Conservation (phyloP, 2,329 filamentous ascomycete genomes). For the Cercospora sp. region DNA sequence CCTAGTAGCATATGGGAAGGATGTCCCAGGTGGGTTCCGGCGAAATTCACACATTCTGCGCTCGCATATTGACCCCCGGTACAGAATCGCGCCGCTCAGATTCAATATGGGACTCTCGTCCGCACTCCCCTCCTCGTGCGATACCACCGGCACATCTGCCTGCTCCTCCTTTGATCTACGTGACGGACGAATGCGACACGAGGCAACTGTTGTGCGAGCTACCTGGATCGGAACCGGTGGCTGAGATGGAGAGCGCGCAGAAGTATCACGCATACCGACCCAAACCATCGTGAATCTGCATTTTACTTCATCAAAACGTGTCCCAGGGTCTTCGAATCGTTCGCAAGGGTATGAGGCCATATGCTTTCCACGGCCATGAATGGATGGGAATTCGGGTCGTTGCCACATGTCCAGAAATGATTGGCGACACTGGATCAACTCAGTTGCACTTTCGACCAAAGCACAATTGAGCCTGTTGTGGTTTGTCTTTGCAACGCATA, state of each 20-base stretch:
- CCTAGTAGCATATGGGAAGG: slow-evolving; percentile 4
- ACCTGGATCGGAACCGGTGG: slow-evolving; percentile 1
- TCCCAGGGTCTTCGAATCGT: background rate
- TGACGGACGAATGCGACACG: slow-evolving; percentile 8
- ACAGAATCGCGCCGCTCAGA: background rate
- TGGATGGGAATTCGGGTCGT: background rate
- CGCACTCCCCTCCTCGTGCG: background rate
- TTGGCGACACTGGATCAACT: background rate
- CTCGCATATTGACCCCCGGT: background rate
- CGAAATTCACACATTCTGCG: background rate
- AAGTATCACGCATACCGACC: slow-evolving; percentile 11
- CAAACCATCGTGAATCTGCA: background rate
- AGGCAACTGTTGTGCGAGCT: slow-evolving; percentile 2
- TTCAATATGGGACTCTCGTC: background rate
- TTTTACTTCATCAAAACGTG: background rate
- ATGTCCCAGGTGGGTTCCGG: background rate
- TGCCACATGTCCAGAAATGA: background rate
- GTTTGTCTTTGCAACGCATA: background rate
- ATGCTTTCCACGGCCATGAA: background rate
- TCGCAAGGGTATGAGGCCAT: background rate
- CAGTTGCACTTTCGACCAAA: background rate
- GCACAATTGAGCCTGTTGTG: background rate
- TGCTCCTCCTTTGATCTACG: slow-evolving; percentile 3
- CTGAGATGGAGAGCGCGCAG: slow-evolving; percentile 5
- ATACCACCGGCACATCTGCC: background rate